Percentiles rank a stretch among this genome's conserved stretches.
phyloP scores from a whole-genome alignment of 148 eudicot genomes.

The Vaccinium corymbosum region DNA sequence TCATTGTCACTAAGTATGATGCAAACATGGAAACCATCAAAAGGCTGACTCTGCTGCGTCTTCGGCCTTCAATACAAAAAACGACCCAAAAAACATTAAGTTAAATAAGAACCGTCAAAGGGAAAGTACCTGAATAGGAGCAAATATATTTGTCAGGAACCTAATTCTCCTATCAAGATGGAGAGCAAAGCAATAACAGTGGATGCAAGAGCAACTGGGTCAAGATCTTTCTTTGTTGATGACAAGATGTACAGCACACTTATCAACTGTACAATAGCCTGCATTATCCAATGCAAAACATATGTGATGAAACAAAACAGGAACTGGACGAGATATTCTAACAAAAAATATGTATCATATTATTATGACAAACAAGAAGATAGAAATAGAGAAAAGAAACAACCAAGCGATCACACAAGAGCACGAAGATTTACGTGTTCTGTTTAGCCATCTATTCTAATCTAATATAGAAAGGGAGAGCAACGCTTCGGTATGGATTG shows the following conservation, averaged over 20 bases:
- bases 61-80: slow-evolving; percentile 48
- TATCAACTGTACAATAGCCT: slow-evolving; percentile 37
- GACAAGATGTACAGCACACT: slow-evolving; percentile 24
- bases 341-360: no score
- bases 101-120: neutral
- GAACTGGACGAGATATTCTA: no score
- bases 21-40: slow-evolving; percentile 51
- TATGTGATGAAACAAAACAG: neutral
- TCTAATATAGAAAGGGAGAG: no score
- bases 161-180: slow-evolving; percentile 48
- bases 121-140: neutral
- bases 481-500: no score
- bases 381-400: neutral
- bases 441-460: neutral
- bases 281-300: slow-evolving; percentile 4
- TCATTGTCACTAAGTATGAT: slow-evolving; percentile 35
- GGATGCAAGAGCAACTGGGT: slow-evolving; percentile 30
- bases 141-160: slow-evolving; percentile 21
- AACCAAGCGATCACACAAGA: no score
- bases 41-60: slow-evolving; percentile 39
- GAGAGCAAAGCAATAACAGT: slow-evolving; percentile 33
- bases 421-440: neutral
- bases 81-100: neutral
- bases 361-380: no score
- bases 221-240: slow-evolving; percentile 32